These are phyloP conservation scores for Mortierella sp. DNA, from an alignment of 371 early-diverging fungal genomes.

Conservation along the genomic window DNA sequence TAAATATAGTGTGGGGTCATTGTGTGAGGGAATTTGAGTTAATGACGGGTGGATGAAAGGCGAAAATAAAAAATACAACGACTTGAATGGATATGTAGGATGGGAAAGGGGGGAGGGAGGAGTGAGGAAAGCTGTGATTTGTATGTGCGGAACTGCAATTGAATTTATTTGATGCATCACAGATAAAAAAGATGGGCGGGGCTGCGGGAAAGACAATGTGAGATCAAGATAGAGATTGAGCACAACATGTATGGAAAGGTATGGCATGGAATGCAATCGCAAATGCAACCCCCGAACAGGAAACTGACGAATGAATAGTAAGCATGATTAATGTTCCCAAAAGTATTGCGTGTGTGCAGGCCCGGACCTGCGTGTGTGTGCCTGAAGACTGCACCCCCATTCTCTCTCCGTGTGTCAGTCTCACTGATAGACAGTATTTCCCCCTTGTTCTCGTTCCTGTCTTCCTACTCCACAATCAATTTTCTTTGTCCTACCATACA, in stretches of 20 bases:
- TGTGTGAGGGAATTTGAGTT: neutral
- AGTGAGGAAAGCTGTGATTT: too few relatives aligned
- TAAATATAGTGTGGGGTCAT: too few relatives aligned
- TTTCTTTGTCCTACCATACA: neutral
- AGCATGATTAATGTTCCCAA: neutral
- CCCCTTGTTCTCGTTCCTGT: neutral
- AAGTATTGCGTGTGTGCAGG: neutral
- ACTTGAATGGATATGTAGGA: too few relatives aligned
- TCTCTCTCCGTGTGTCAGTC: neutral
- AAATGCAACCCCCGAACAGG: neutral
- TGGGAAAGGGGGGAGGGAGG: too few relatives aligned
- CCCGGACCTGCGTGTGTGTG: neutral
- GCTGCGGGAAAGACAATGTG: neutral
- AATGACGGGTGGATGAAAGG: neutral
- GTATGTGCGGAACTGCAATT: neutral
- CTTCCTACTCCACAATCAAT: neutral
- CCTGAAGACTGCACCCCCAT: neutral
- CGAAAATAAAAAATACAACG: neutral
- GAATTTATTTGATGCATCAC: neutral
- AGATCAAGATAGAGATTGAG: too few relatives aligned
- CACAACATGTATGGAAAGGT: neutral
- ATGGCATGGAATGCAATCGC: neutral
- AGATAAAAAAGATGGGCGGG: neutral
- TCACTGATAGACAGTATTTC: conserved; percentile 8
- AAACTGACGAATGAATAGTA: neutral